Evolutionary conservation across 495 filamentous ascomycete genomes (phyloP).

Genomic region (Hyphodiscus hymeniophilus): DNA sequence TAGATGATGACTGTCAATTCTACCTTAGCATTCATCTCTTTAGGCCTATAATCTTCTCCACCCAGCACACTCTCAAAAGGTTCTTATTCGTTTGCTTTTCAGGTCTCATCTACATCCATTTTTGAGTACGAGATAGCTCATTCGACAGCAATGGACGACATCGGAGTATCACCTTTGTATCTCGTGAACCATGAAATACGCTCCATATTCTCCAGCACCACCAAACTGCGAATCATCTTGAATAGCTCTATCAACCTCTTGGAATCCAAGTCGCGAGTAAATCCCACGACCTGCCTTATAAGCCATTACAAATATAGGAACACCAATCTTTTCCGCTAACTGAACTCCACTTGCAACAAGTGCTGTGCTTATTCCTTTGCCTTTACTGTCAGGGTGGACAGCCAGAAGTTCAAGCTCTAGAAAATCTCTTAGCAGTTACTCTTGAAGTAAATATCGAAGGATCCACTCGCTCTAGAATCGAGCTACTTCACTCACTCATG

Average conservation of each 20-base stretch:
- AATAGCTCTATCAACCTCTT: constrained; percentile 18
- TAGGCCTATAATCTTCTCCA: neutral
- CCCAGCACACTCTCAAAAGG: neutral
- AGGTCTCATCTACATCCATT: neutral
- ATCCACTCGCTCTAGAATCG: neutral
- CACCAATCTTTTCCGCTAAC: constrained; percentile 23
- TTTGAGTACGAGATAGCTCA: neutral
- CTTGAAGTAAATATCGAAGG: neutral
- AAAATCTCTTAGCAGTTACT: constrained; percentile 1
- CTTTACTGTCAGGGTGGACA: constrained; percentile 26
- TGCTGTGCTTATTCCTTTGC: constrained; percentile 23
- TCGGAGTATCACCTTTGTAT: neutral
- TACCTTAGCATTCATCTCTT: neutral
- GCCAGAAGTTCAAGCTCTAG: constrained; percentile 27
- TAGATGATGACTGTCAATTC: neutral
- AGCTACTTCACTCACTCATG: neutral
- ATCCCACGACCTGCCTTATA: constrained; percentile 21
- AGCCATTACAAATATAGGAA: constrained; percentile 24
- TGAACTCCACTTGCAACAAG: constrained; percentile 25
- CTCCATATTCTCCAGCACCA: constrained; percentile 17
- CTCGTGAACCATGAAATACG: constrained; percentile 9
- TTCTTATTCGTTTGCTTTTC: neutral
- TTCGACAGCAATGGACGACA: neutral
- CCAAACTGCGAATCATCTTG: constrained; percentile 26
- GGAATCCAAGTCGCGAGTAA: constrained; percentile 26